A percentile compares a stretch with the other conserved stretches of the same genome.
phyloP scores from a whole-genome alignment of 148 eudicot genomes.

The Arbutus unedo region DNA sequence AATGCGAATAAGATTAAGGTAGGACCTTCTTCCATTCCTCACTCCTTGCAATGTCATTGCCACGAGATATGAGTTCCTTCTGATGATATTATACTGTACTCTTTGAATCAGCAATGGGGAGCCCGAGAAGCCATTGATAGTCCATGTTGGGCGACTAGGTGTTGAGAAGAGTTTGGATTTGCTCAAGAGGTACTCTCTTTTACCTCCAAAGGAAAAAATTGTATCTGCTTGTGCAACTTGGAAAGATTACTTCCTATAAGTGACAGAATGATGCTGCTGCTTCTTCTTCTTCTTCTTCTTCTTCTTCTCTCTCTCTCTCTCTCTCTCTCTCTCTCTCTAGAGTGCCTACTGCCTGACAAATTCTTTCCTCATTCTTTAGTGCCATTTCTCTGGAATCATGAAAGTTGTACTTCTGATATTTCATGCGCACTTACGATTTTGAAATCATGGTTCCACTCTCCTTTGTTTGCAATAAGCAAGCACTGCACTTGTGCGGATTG shows the following conservation, averaged over 20 bases:
- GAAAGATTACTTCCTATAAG: not conserved
- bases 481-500: constrained; percentile 8
- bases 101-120: constrained; percentile 59
- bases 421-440: not conserved
- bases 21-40: not conserved
- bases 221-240: not conserved
- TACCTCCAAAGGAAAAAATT: constrained; percentile 7
- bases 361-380: not conserved
- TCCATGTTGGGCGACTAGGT: constrained; percentile 61
- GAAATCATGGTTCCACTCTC: not conserved
- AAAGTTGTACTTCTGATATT: not conserved
- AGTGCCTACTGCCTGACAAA: not conserved
- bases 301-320: not conserved
- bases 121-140: constrained; percentile 50
- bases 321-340: not conserved
- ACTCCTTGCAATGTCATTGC: not conserved
- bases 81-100: not conserved
- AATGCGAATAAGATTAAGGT: constrained; percentile 87
- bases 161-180: constrained; percentile 63
- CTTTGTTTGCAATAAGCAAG: not conserved
- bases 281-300: not conserved
- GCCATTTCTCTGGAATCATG: not conserved
- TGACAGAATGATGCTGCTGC: not conserved
- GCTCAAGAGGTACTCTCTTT: constrained; percentile 41
- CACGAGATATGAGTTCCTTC: constrained; percentile 7